Evolutionary conservation across 2,329 filamentous ascomycete genomes (phyloP).

Genomic region (Cytospora paraplurivora): DNA sequence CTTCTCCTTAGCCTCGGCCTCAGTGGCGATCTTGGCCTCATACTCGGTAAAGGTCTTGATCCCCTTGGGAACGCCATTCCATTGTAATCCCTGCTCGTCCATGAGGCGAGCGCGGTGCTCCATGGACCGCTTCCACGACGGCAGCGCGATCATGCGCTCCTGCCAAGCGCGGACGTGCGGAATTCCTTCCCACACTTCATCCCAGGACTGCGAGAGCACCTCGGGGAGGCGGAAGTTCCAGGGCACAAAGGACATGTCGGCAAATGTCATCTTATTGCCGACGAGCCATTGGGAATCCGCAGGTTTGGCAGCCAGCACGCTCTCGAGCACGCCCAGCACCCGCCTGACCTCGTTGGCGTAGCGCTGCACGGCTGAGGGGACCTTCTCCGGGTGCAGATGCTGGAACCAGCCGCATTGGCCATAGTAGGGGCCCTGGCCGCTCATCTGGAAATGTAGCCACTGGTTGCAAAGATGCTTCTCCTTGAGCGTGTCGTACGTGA

Average conservation of each 20-base stretch:
- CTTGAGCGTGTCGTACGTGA: conserved; percentile 30
- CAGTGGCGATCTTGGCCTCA: conserved; percentile 33
- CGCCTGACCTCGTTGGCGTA: conserved; percentile 35
- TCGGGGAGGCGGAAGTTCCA: conserved; percentile 34
- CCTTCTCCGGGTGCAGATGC: conserved; percentile 35
- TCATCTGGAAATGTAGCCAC: conserved; percentile 49
- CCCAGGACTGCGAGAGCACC: conserved; percentile 31
- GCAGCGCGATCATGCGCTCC: conserved; percentile 38
- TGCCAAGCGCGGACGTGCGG: conserved; percentile 41
- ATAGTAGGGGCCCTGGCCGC: conserved; percentile 48
- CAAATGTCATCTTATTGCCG: conserved; percentile 33
- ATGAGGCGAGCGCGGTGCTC: conserved; percentile 37
- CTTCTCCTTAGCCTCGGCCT: conserved; percentile 6
- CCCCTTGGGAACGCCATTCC: conserved; percentile 42
- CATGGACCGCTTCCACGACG: conserved; percentile 40
- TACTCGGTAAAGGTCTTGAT: conserved; percentile 37
- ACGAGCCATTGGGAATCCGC: conserved; percentile 32
- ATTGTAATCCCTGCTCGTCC: conserved; percentile 41
- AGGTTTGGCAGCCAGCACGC: conserved; percentile 27
- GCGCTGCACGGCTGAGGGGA: conserved; percentile 32
- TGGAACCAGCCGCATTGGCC: conserved; percentile 45
- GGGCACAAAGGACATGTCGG: conserved; percentile 32
- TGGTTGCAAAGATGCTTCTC: conserved; percentile 30
- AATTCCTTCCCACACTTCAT: conserved; percentile 33
- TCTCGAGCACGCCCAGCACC: conserved; percentile 34